Base-by-base conservation (phyloP, 164 flowering plant genomes). In the Warburgia ugandensis region DNA sequence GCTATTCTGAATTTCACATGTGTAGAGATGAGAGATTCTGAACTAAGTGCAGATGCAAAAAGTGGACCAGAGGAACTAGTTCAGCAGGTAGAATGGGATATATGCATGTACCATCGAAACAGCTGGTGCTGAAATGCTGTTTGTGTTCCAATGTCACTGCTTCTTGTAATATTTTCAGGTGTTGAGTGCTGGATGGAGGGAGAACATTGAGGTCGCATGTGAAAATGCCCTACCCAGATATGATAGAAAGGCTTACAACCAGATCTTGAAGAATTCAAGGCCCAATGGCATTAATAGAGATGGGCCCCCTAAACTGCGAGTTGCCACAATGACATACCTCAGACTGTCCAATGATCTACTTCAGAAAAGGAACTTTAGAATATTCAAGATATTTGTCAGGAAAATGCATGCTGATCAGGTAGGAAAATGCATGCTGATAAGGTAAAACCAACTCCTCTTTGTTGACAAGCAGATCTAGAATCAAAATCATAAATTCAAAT, bases 361-460 rank as follows among this genome's bases (percentile, higher is more conserved):
- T 3, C 6, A 73, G 55, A 39, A 54, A 47, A 59, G 44, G 1
- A 82, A 79, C 21, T 82, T 83, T 57, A 66, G 26, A 22, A 55
- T 73, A 52, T 90, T 90, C 64, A 73, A 72, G 69, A 63, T 43
- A 9, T 84, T 82, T 58, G 86, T 86, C 45, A 75, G 54, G 78
- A 80, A 76, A 69, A 80, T 86, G n/a, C n/a, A n/a, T n/a, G n/a
- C n/a, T n/a, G n/a, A n/a, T n/a, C n/a, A n/a, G n/a, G n/a, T n/a
- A n/a, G n/a, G n/a, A n/a, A n/a, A n/a, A n/a, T n/a, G 86, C 97
- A 82, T 71, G 95, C 84, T 20, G 80, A 84, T 62, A 83, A 62
- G 78, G 94, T 89, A 59, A 57, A 54, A n/a, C n/a, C 16, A 42
- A 31, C 28, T 31, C 23, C 7, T 21, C 44, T 14, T 30, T 29